Evolutionary conservation across 352 stramenopile species (phyloP).

Genomic region (Globisporangium spiculum): DNA sequence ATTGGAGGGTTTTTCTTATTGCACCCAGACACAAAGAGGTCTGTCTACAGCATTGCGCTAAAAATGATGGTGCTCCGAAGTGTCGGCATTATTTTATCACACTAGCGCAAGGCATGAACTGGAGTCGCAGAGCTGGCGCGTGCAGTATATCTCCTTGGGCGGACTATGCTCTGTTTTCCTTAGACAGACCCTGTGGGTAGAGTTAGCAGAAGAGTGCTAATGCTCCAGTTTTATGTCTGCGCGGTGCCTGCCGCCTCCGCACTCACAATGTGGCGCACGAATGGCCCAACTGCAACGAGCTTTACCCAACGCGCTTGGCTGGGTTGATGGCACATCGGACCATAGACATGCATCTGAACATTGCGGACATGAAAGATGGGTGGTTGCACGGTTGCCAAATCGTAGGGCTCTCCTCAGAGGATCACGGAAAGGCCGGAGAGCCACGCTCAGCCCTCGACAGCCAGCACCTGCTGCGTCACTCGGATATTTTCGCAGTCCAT

Average conservation of each 20-base stretch:
- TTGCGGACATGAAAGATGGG: neutral
- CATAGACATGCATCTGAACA: neutral
- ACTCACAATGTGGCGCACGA: neutral
- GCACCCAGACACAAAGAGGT: no score
- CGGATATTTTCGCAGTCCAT: neutral
- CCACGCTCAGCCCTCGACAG: neutral
- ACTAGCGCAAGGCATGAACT: neutral
- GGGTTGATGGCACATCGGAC: neutral
- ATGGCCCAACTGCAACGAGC: neutral
- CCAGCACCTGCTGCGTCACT: neutral
- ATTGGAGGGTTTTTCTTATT: no score
- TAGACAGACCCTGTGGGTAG: neutral
- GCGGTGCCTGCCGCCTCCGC: neutral
- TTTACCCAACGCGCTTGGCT: neutral
- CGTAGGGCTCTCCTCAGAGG: neutral
- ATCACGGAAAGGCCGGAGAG: neutral
- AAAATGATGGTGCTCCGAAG: no score
- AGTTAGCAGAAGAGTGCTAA: neutral
- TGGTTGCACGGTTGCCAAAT: slow-evolving; percentile 1
- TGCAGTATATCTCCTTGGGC: neutral
- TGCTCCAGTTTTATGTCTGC: neutral
- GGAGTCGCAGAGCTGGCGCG: neutral
- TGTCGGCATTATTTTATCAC: neutral
- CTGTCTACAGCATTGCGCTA: no score
- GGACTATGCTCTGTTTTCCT: neutral